Base-by-base conservation (phyloP, 768 basidiomycete species). In the Tephrocybe rancida region DNA sequence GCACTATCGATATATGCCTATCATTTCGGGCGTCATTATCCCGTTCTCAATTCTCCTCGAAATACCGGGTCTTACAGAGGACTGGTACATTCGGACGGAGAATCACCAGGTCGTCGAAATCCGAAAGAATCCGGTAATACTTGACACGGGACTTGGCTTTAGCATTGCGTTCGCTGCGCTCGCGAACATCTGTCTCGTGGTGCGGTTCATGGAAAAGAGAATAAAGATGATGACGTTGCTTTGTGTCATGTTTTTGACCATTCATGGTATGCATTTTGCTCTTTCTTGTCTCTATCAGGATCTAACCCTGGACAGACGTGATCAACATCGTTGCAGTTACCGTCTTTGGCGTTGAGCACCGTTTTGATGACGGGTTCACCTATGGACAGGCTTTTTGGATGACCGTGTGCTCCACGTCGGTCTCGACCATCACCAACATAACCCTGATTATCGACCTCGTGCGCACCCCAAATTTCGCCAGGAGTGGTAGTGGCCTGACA, bases 21-120 rank as follows among this genome's bases (percentile, higher is more conserved):
- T 90, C 37, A 52, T 90, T 8, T 83, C 88, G 13, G 87, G 86
- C 18, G 74, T 87, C 35, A 65, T 85, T 55, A 82, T 89, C 32
- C 87, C 89, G 0, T 90, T 94, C 61, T 81, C 86, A 16, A 88
- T 92, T 44, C 75, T 94, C n/a, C 75, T 93, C 26, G 87, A 88
- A 61, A 89, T 94, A 25, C 92, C 92, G 0, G 87, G 87, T 14
- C 69, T 92, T 10, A 92, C 89, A 1, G 85, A 84, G 54, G 77
- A 80, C 48, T 90, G 88, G 90, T 90, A 85, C 57, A 78, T 87
- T 52, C 78, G 77, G 5, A 89, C 82, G 0, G 69, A 74, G 26
- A 64, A 72, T 18, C 70, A 79, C 53, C 37, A 75, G 22, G 67
- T 71, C 3, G 69, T 86, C 1, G 79, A 87, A 30, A 73, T 66